Conservation (phyloP, 2,329 filamentous ascomycete species). For the Mycocentrospora acerina region DNA sequence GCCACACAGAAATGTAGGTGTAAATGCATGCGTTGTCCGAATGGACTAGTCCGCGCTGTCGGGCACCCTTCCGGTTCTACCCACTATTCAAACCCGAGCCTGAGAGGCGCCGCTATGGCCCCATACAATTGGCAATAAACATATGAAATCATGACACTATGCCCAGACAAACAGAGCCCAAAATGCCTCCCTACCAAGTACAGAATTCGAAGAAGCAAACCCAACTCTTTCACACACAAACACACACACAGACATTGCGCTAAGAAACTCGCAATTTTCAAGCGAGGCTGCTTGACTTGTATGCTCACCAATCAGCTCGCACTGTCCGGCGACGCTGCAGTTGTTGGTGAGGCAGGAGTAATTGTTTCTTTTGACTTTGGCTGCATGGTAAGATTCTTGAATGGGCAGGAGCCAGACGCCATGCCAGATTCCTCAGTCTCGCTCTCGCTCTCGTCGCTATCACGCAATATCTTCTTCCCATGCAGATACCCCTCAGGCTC, state of each 20-base stretch:
- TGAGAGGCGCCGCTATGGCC: not conserved
- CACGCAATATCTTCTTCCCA: slow-evolving; percentile 35
- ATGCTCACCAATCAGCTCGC: too few relatives aligned
- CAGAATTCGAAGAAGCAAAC: not conserved
- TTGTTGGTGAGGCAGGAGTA: too few relatives aligned
- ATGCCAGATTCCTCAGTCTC: slow-evolving; percentile 28
- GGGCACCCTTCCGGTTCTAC: not conserved
- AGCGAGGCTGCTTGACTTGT: too few relatives aligned
- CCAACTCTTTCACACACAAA: too few relatives aligned
- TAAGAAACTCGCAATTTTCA: too few relatives aligned
- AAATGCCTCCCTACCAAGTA: not conserved
- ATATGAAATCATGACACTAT: too few relatives aligned
- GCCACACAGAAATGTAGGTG: too few relatives aligned
- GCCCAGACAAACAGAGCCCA: too few relatives aligned
- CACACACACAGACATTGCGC: too few relatives aligned
- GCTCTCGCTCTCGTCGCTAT: slow-evolving; percentile 31
- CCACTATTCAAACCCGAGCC: too few relatives aligned
- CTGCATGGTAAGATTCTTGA: slow-evolving; percentile 28
- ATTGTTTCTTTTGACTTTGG: slow-evolving; percentile 4
- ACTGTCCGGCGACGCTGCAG: too few relatives aligned
- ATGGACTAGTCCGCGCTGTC: not conserved
- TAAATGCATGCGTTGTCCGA: too few relatives aligned
- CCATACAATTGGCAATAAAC: not conserved
- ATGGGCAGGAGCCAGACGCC: slow-evolving; percentile 30
- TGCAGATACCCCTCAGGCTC: slow-evolving; percentile 41